Percentiles rank a stretch among this genome's conserved stretches.
These are phyloP conservation scores for Rhizophlyctis rosea DNA, from an alignment of 192 early-diverging fungal species.

Conservation along the genomic window DNA sequence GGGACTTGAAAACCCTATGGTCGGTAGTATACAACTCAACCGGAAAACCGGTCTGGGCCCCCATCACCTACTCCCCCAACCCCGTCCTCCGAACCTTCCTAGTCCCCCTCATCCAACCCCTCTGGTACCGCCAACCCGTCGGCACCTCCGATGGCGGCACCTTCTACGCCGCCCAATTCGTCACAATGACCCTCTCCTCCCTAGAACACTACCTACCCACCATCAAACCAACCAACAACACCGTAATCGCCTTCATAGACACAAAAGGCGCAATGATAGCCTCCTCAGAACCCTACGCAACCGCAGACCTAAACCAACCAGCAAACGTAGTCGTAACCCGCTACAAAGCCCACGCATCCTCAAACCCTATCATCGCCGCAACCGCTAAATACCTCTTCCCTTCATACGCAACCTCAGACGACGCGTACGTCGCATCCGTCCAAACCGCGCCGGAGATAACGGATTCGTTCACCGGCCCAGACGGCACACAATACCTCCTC, in stretches of 20 bases:
- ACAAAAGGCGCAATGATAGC: constrained; percentile 3
- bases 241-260: neutral
- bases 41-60: constrained; percentile 1
- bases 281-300: constrained; percentile 1
- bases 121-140: constrained; percentile 7
- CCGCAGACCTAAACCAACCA: neutral
- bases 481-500: neutral
- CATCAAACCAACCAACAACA: neutral
- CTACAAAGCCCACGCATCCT: neutral
- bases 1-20: constrained; percentile 1
- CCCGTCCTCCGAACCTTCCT: neutral
- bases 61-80: constrained; percentile 6
- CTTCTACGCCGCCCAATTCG: constrained; percentile 9
- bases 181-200: constrained; percentile 4
- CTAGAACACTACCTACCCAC: neutral
- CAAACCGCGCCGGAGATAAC: too few relatives aligned
- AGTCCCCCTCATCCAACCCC: constrained; percentile 3
- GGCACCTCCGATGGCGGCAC: neutral
- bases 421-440: neutral
- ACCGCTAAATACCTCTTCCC: neutral
- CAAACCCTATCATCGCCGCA: neutral
- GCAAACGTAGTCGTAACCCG: neutral
- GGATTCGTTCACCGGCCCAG: neutral
- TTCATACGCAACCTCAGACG: neutral
- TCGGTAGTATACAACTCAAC: neutral